Evolutionary conservation across 2,329 filamentous ascomycete genomes (phyloP).

Genomic region (Nothopassalora personata): DNA sequence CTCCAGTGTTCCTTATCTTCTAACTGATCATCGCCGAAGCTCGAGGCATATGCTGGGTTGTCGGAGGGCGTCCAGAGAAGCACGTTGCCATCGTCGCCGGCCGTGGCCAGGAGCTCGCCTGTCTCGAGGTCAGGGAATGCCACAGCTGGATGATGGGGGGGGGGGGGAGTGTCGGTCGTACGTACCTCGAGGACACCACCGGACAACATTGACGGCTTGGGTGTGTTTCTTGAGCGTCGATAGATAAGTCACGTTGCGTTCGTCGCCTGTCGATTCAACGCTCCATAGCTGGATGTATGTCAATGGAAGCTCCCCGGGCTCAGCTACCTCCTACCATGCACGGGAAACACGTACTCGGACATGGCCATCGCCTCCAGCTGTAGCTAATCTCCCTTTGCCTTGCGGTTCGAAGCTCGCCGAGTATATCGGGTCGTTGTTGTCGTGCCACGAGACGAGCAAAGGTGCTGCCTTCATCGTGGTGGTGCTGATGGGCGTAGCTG

Average conservation of each 20-base stretch:
- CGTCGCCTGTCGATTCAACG: conserved; percentile 76
- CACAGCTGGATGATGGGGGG: neutral
- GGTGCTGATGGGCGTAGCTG: neutral
- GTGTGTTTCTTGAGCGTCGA: conserved; percentile 90
- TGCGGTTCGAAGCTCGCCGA: conserved; percentile 93
- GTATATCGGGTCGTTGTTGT: conserved; percentile 94
- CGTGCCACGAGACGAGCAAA: conserved; percentile 97
- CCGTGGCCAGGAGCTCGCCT: conserved; percentile 92
- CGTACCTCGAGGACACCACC: conserved; percentile 88
- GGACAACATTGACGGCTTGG: conserved; percentile 94
- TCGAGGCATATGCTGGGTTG: conserved; percentile 54
- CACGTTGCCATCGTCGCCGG: conserved; percentile 95
- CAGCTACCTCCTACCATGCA: neutral
- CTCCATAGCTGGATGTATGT: conserved; percentile 68
- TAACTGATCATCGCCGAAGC: conserved; percentile 74
- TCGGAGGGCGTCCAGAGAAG: conserved; percentile 93
- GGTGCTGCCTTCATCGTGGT: conserved; percentile 83
- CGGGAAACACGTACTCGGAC: conserved; percentile 63
- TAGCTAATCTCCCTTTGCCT: conserved; percentile 86
- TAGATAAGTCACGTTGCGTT: conserved; percentile 84
- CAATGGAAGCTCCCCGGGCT: neutral
- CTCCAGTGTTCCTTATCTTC: conserved; percentile 98
- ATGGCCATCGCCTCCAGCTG: conserved; percentile 92
- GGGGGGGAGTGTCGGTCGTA: conserved; percentile 1
- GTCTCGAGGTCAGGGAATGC: conserved; percentile 6